Base-by-base conservation (phyloP, 257 asterid genomes). In the Thymus quinquecostatus region DNA sequence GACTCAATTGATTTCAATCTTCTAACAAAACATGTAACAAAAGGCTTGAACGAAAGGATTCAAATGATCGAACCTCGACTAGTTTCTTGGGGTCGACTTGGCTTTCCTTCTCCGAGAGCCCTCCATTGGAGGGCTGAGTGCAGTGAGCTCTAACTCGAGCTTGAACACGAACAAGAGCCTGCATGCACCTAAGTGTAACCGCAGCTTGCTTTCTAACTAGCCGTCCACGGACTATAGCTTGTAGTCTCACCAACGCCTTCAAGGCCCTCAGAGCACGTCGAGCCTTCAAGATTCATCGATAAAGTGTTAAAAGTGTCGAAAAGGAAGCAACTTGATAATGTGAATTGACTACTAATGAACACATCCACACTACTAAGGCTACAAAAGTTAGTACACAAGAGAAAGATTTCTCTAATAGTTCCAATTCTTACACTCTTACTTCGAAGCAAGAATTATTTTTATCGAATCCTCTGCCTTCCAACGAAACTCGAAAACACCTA, bases 221-320 rank as follows among this genome's bases (percentile, higher is more conserved):
- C 12, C 94, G 79, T 1, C 98, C 99, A 0, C 99, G 93, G 41
- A 95, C 92, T 54, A 92, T 87, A 5, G 99, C 98, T 83, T 95
- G 98, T 36, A 95, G 84, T 60, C 97, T 80, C n/a, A 95, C 99
- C 68, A 95, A 66, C 2, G 97, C 96, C 79, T 69, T 92, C 70
- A 95, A 64, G 12, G 99, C 99, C 84, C 94, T 86, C 71, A 95
- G 78, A 51, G 98, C 99, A 0, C 96, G 89, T 51, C 85, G 85
- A 12, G 99, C 99, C 99, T 95, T 61, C 74, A 66, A 71, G 64
- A 74, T 55, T 59, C 6, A 56, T 10, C 13, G 3, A 27, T 45
- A 9, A 3, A 30, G 2, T 12, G 56, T 62, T 61, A 13, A 29
- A 58, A 75, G 33, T 44, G n/a, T 11, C 6, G 4, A 7, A 54